Percentiles rank a stretch among this genome's conserved stretches.
These are phyloP conservation scores for Cnidoscolus chayamansa DNA, from an alignment of 441 rosid genomes.

Conservation along the genomic window DNA sequence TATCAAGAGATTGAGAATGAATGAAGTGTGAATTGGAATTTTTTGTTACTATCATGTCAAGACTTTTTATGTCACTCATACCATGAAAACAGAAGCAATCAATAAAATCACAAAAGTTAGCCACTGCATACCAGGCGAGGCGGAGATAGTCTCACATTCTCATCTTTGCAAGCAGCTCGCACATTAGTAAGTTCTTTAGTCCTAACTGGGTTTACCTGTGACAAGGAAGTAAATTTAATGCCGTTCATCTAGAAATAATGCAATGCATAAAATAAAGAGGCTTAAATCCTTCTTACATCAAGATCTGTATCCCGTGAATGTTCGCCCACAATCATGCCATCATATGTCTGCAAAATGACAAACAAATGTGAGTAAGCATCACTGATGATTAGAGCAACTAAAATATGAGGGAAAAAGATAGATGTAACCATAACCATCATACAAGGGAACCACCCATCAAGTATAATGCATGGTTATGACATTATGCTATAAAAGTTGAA, in stretches of 20 bases:
- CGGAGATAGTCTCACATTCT: slow-evolving; percentile 85
- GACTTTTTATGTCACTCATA: neutral
- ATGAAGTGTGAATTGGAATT: neutral
- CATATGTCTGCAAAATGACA: slow-evolving; percentile 62
- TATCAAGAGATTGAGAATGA: neutral
- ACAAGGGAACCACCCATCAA: neutral
- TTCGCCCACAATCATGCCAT: slow-evolving; percentile 97
- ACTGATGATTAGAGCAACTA: neutral
- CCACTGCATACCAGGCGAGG: slow-evolving; percentile 66
- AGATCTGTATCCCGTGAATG: slow-evolving; percentile 94
- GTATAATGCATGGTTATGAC: neutral
- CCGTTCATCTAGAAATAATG: slow-evolving; percentile 22
- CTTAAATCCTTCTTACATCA: slow-evolving; percentile 66
- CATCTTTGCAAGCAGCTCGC: slow-evolving; percentile 81
- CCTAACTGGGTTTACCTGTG: slow-evolving; percentile 81
- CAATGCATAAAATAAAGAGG: slow-evolving; percentile 8
- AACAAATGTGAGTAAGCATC: slow-evolving; percentile 5
- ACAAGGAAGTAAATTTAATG: slow-evolving; percentile 14
- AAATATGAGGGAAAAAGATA: neutral
- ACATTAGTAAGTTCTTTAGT: slow-evolving; percentile 74
- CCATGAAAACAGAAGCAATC: neutral
- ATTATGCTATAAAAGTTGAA: neutral
- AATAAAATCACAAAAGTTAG: slow-evolving; percentile 3
- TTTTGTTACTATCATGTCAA: neutral
- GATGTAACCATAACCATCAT: neutral